Percentiles rank a stretch among this genome's conserved stretches.
These are phyloP conservation scores for Xerocomus brunneocitrinus DNA, from an alignment of 768 basidiomycete genomes.

Conservation along the genomic window DNA sequence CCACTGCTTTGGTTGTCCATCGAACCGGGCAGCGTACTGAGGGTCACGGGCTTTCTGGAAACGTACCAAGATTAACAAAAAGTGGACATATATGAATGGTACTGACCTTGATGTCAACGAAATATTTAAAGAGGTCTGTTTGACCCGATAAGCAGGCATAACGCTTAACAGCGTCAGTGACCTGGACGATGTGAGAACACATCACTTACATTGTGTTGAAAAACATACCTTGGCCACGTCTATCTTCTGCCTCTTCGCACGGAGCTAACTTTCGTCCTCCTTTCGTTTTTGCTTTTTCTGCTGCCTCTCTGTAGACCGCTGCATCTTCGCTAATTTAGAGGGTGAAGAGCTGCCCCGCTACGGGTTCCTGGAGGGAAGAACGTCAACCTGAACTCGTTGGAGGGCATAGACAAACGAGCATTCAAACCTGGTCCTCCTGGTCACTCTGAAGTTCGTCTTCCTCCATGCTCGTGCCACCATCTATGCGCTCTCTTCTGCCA, in stretches of 20 bases:
- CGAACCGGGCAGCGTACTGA: conserved; percentile 85
- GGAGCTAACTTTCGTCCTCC: conserved; percentile 65
- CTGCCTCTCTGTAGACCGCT: conserved; percentile 36
- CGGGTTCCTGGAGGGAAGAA: conserved; percentile 13
- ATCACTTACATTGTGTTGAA: neutral
- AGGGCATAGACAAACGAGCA: conserved; percentile 1
- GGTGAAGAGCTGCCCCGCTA: conserved; percentile 25
- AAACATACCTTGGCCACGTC: conserved; percentile 79
- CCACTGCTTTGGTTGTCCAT: conserved; percentile 80
- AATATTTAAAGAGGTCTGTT: conserved; percentile 97
- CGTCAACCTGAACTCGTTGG: conserved; percentile 1
- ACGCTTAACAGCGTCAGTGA: conserved; percentile 90
- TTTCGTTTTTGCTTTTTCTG: conserved; percentile 54
- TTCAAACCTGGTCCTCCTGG: conserved; percentile 35
- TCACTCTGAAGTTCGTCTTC: conserved; percentile 64
- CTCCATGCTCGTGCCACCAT: conserved; percentile 49
- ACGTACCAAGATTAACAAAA: neutral
- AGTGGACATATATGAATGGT: neutral
- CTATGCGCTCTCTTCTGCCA: conserved; percentile 64
- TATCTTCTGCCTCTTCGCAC: conserved; percentile 73
- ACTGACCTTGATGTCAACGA: conserved; percentile 90
- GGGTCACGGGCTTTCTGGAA: conserved; percentile 82
- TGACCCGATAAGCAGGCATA: conserved; percentile 96
- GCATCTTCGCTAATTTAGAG: conserved; percentile 32
- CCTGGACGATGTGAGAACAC: conserved; percentile 40